phyloP scores from a whole-genome alignment of 2,329 filamentous ascomycete genomes.

The Tympanopsis confertula region DNA sequence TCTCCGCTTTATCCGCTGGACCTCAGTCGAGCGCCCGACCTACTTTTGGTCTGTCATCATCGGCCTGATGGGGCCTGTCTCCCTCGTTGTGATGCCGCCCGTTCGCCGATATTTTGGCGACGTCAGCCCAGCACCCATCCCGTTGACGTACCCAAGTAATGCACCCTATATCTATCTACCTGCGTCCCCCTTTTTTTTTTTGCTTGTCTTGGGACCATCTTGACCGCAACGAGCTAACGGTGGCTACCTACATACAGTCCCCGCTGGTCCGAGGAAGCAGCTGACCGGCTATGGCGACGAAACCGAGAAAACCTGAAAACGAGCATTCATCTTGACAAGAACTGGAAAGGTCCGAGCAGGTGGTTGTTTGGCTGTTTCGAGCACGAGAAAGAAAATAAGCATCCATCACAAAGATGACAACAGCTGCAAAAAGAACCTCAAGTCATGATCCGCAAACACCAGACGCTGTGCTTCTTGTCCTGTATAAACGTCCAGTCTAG shows the following conservation, averaged over 20 bases:
- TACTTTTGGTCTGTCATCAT: conserved; percentile 80
- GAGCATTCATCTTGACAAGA: background rate
- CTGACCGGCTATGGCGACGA: conserved; percentile 49
- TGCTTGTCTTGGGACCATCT: background rate
- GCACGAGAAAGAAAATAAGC: background rate
- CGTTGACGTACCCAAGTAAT: conserved; percentile 87
- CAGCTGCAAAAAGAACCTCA: background rate
- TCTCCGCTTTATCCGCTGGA: conserved; percentile 77
- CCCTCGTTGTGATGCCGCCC: conserved; percentile 61
- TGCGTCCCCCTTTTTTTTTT: background rate
- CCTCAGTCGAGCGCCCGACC: conserved; percentile 75
- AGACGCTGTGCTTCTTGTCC: background rate
- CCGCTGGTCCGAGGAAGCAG: conserved; percentile 44
- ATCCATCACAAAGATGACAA: too few relatives aligned
- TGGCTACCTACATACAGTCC: conserved; percentile 28
- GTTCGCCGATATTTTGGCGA: conserved; percentile 66
- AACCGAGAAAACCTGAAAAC: background rate
- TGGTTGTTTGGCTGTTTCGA: background rate
- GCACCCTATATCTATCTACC: conserved; percentile 10
- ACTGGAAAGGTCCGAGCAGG: background rate
- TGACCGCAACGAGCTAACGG: conserved; percentile 8
- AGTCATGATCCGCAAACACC: background rate
- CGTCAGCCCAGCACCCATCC: conserved; percentile 58
- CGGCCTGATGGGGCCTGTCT: conserved; percentile 60
- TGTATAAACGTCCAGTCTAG: background rate